Conservation (phyloP, 73 alveolate genomes). For the Breviolum minutum region DNA sequence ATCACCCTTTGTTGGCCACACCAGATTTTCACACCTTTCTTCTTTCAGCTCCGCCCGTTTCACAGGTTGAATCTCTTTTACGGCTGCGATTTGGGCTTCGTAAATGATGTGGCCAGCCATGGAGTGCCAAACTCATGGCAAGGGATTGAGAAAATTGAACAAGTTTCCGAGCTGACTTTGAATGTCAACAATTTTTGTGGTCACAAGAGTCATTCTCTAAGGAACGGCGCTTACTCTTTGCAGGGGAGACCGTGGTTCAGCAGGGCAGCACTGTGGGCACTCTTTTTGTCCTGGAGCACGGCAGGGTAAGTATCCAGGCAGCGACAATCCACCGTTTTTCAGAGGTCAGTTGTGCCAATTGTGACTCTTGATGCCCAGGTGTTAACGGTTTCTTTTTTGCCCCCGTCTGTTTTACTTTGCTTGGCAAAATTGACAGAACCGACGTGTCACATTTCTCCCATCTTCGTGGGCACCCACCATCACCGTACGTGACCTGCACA, state of each 20-base stretch:
- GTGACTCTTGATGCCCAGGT: too few species aligned
- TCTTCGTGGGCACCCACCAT: background rate
- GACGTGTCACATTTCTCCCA: too few species aligned
- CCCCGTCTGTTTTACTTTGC: too few species aligned
- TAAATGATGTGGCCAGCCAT: slow-evolving; percentile 69
- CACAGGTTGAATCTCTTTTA: slow-evolving; percentile 37
- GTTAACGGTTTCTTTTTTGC: too few species aligned
- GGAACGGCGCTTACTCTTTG: slow-evolving; percentile 81
- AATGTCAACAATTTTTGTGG: too few species aligned
- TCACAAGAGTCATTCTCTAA: background rate
- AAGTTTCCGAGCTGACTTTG: too few species aligned
- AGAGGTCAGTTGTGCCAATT: background rate
- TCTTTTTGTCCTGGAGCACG: slow-evolving; percentile 64
- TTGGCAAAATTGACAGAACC: too few species aligned
- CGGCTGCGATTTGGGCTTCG: slow-evolving; percentile 88
- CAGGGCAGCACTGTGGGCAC: slow-evolving; percentile 59
- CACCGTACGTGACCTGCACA: background rate
- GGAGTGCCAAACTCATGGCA: background rate
- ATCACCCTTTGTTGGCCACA: too few species aligned
- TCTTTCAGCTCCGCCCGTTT: background rate
- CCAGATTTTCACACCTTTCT: too few species aligned
- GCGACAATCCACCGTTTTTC: background rate
- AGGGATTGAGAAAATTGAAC: background rate
- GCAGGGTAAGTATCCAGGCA: slow-evolving; percentile 60
- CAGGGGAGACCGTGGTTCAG: slow-evolving; percentile 84